These are phyloP conservation scores for Epichloe coenophiala DNA, from an alignment of 2,329 filamentous ascomycete genomes.

Conservation along the genomic window DNA sequence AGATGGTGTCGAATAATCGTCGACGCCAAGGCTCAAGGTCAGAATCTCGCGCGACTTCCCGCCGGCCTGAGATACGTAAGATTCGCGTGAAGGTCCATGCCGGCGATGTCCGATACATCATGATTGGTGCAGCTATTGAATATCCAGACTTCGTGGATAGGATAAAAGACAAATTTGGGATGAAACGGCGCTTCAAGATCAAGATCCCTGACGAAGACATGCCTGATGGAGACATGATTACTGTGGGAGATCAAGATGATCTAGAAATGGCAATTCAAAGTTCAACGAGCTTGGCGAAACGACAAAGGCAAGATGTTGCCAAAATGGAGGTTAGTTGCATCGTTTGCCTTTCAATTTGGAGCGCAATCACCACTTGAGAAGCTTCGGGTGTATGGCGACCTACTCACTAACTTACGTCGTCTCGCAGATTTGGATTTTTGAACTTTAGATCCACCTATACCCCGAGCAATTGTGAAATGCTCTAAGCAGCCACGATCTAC, in stretches of 20 bases:
- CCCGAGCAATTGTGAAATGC: conserved; percentile 8
- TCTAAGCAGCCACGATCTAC: not conserved
- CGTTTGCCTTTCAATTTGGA: not conserved
- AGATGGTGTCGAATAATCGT: conserved; percentile 53
- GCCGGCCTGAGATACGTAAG: conserved; percentile 55
- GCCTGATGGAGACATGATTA: conserved; percentile 79
- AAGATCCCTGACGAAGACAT: conserved; percentile 73
- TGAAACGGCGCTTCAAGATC: conserved; percentile 70
- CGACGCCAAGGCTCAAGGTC: conserved; percentile 32
- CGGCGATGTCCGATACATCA: conserved; percentile 84
- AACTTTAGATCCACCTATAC: conserved; percentile 18
- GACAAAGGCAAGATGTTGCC: conserved; percentile 66
- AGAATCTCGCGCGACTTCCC: conserved; percentile 39
- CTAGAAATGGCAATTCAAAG: conserved; percentile 71
- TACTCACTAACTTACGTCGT: conserved; percentile 13
- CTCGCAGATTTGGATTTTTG: conserved; percentile 34
- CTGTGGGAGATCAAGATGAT: conserved; percentile 92
- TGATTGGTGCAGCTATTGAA: conserved; percentile 59
- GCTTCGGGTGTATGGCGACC: not conserved
- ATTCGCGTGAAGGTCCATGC: conserved; percentile 87
- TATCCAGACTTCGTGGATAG: conserved; percentile 67
- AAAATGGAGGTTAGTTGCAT: conserved; percentile 74
- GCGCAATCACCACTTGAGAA: not conserved
- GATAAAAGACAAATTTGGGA: conserved; percentile 75
- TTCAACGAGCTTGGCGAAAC: conserved; percentile 54